Percentiles rank a stretch among this genome's conserved stretches.
Conservation (phyloP, 257 asterid species). For the Solanum medicagineum region DNA sequence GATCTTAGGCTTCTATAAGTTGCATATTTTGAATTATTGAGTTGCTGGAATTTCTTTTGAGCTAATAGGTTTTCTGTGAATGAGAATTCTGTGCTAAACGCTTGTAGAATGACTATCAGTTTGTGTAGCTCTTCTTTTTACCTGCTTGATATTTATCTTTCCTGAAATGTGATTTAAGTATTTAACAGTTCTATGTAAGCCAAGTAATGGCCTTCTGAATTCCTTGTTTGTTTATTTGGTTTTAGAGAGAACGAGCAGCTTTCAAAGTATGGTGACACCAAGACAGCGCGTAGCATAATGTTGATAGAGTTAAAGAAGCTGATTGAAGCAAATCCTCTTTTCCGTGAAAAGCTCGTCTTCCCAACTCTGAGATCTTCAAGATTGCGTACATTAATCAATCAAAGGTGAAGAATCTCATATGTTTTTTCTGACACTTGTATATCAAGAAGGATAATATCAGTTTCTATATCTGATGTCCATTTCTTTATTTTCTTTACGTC, state of each 20-base stretch:
- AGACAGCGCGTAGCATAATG: conserved; percentile 97
- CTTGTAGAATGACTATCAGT: not conserved
- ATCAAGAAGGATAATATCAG: not conserved
- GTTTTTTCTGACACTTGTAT: not conserved
- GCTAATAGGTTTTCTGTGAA: not conserved
- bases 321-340: conserved; percentile 95
- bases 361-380: conserved; percentile 87
- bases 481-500: not conserved
- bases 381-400: conserved; percentile 88
- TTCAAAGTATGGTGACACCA: conserved; percentile 92
- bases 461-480: not conserved
- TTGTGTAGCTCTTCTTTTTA: not conserved
- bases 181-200: not conserved
- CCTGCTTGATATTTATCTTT: not conserved
- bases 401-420: conserved; percentile 38
- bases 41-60: not conserved
- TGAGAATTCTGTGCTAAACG: not conserved
- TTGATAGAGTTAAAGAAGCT: conserved; percentile 85
- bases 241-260: conserved; percentile 98
- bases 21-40: not conserved
- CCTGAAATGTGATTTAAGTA: not conserved
- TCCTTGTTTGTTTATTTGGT: not conserved
- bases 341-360: conserved; percentile 89
- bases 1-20: not conserved
- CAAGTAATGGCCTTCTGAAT: not conserved